Conservation (phyloP, 2,329 filamentous ascomycete species). For the Huntiella omanensis region DNA sequence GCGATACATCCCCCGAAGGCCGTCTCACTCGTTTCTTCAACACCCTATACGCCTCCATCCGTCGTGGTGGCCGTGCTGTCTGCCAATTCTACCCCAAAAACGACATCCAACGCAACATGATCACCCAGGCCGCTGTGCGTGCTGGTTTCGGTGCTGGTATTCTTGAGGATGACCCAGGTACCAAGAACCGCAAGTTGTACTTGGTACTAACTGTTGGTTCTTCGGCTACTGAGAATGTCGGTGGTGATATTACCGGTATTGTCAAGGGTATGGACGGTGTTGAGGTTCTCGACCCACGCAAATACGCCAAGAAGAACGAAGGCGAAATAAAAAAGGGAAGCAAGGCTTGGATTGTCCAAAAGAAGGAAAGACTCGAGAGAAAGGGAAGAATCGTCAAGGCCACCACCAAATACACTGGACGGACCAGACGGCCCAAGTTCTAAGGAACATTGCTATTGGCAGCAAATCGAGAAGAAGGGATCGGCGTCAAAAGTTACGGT, state of each 20-base stretch:
- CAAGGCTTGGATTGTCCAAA: slow-evolving; percentile 67
- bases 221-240: slow-evolving; percentile 24
- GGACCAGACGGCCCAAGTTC: slow-evolving; percentile 66
- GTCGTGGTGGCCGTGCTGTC: slow-evolving; percentile 71
- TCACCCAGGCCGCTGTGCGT: slow-evolving; percentile 72
- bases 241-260: slow-evolving; percentile 75
- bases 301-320: slow-evolving; percentile 20
- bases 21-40: slow-evolving; percentile 78
- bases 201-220: slow-evolving; percentile 79
- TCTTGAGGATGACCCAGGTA: slow-evolving; percentile 85
- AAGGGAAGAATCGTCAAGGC: slow-evolving; percentile 91
- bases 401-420: slow-evolving; percentile 81
- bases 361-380: slow-evolving; percentile 82
- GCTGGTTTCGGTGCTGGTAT: slow-evolving; percentile 92
- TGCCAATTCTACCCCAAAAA: slow-evolving; percentile 99
- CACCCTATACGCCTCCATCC: slow-evolving; percentile 68
- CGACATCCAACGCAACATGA: slow-evolving; percentile 78
- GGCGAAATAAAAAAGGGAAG: slow-evolving; percentile 56
- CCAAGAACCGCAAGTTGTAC: slow-evolving; percentile 94
- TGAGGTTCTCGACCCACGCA: slow-evolving; percentile 55
- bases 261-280: slow-evolving; percentile 80
- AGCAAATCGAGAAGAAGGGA: neutral
- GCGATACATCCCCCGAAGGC: slow-evolving; percentile 62
- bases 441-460: slow-evolving; percentile 19
- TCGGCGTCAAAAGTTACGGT: neutral